Conservation (phyloP, 345 rosid species). For the Lepidium sativum region DNA sequence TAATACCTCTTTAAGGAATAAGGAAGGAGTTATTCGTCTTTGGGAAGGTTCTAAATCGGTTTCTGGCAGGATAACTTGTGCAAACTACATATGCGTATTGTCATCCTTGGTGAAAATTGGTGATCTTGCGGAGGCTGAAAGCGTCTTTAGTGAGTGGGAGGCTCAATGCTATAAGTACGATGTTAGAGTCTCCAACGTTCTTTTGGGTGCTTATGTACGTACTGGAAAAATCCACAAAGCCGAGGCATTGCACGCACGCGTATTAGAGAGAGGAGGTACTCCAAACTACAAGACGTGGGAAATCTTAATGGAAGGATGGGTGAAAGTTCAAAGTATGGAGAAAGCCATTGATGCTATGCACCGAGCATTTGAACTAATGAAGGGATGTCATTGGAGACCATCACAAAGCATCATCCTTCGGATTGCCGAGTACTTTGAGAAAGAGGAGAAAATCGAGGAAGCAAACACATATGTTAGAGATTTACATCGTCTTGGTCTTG, state of each 20-base stretch:
- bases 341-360: slow-evolving; percentile 50
- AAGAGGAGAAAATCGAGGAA: slow-evolving; percentile 39
- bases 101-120: slow-evolving; percentile 41
- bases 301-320: slow-evolving; percentile 58
- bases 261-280: slow-evolving; percentile 44
- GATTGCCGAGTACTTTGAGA: slow-evolving; percentile 43
- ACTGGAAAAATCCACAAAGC: slow-evolving; percentile 36
- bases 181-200: slow-evolving; percentile 49
- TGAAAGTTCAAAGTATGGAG: slow-evolving; percentile 38
- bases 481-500: slow-evolving; percentile 39
- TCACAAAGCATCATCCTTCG: slow-evolving; percentile 32
- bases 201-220: slow-evolving; percentile 46
- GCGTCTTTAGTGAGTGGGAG: slow-evolving; percentile 46
- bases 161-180: slow-evolving; percentile 35
- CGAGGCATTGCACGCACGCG: slow-evolving; percentile 34
- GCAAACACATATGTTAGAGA: slow-evolving; percentile 34
- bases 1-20: slow-evolving; percentile 35
- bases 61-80: slow-evolving; percentile 41
- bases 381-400: slow-evolving; percentile 49
- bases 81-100: slow-evolving; percentile 44
- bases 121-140: slow-evolving; percentile 35
- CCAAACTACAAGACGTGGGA: slow-evolving; percentile 84
- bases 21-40: slow-evolving; percentile 36
- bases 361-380: slow-evolving; percentile 34
- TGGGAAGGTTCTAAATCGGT: slow-evolving; percentile 44